phyloP scores from a whole-genome alignment of 1,284 basidiomycete genomes.

The Malassezia sp. region DNA sequence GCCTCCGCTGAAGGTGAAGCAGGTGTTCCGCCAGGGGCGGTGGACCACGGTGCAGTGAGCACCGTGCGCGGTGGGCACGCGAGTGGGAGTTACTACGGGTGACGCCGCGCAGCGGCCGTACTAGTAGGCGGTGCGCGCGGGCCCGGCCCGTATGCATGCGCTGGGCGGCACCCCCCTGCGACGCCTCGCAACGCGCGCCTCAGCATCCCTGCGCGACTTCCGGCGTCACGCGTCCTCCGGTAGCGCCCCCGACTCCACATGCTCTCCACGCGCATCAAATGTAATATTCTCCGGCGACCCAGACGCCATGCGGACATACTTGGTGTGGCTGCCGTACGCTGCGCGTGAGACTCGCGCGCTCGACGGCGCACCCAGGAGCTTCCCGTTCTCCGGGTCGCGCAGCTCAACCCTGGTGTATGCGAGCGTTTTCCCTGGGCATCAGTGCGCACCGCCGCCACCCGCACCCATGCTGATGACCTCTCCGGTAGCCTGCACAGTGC shows the following conservation, averaged over 20 bases:
- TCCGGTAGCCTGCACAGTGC: constrained; percentile 20
- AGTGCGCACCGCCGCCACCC: constrained; percentile 2
- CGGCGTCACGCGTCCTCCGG: constrained; percentile 19
- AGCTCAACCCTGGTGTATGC: constrained; percentile 41
- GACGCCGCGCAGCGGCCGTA: not conserved
- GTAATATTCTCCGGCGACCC: constrained; percentile 65
- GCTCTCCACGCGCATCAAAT: constrained; percentile 66
- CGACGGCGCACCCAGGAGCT: constrained; percentile 16
- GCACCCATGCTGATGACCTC: constrained; percentile 28
- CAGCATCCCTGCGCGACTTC: too few relatives aligned
- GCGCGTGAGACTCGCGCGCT: not conserved
- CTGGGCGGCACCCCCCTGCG: too few relatives aligned
- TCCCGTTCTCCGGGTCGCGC: constrained; percentile 26
- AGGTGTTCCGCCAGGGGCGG: constrained; percentile 30
- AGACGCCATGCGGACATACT: constrained; percentile 68
- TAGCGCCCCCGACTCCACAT: constrained; percentile 55
- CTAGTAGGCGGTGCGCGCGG: not conserved
- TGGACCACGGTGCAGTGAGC: constrained; percentile 26
- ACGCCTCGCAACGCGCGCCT: too few relatives aligned
- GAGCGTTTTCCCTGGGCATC: constrained; percentile 29
- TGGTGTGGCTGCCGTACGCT: constrained; percentile 56
- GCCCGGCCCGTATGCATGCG: too few relatives aligned
- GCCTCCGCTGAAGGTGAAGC: constrained; percentile 33
- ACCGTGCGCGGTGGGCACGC: too few relatives aligned
- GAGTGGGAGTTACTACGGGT: too few relatives aligned